Percentiles rank a stretch among this genome's conserved stretches.
phyloP scores from a whole-genome alignment of 768 basidiomycete species.

The Leucosporidium creatinivorum region DNA sequence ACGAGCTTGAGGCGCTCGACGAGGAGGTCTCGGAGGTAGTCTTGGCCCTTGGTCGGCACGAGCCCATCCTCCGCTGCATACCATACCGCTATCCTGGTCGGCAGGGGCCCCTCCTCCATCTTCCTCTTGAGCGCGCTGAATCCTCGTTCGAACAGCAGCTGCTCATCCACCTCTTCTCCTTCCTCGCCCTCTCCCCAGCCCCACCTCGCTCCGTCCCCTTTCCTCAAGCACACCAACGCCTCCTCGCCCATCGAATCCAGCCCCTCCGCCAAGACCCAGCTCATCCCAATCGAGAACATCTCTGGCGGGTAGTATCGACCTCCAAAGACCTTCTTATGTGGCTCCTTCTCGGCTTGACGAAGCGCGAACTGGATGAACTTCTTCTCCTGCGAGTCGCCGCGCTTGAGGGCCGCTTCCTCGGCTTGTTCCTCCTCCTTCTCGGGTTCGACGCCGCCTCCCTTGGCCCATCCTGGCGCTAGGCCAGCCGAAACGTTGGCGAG shows the following conservation, averaged over 20 bases:
- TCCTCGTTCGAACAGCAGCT: conserved; percentile 4
- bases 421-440: not conserved
- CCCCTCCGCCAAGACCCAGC: conserved; percentile 2
- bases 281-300: conserved; percentile 1
- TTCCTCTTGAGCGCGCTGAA: conserved; percentile 5
- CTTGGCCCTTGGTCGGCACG: conserved; percentile 10
- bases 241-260: conserved; percentile 16
- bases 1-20: conserved; percentile 14
- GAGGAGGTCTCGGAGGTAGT: conserved; percentile 5
- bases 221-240: conserved; percentile 16
- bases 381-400: not conserved
- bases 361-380: not conserved
- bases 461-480: not conserved
- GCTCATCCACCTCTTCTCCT: not conserved
- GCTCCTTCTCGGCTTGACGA: not conserved
- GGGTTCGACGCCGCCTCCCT: not conserved
- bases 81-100: conserved; percentile 2
- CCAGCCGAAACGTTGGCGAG: not conserved
- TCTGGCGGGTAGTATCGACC: not conserved
- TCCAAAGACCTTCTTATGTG: conserved; percentile 8
- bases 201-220: conserved; percentile 11
- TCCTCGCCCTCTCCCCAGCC: conserved; percentile 5
- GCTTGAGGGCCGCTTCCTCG: too few relatives aligned
- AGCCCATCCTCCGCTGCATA: conserved; percentile 8
- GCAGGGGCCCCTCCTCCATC: not conserved